Evolutionary conservation across 192 early-diverging fungal genomes (phyloP).

Genomic region (Rhizophagus sp.): DNA sequence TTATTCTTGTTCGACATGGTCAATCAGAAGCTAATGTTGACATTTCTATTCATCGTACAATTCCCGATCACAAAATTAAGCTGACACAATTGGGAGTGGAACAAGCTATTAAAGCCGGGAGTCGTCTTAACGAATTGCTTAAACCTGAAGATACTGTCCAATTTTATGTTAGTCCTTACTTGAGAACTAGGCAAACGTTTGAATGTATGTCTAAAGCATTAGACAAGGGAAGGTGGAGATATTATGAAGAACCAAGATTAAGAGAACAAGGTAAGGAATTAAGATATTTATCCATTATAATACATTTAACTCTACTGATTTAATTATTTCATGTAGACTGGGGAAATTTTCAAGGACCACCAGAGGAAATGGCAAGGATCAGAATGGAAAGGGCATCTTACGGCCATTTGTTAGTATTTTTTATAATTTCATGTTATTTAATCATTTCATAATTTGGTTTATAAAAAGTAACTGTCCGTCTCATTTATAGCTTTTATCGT

Average conservation of each 20-base stretch:
- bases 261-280: constrained; percentile 28
- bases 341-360: constrained; percentile 22
- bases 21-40: constrained; percentile 28
- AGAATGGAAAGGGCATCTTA: constrained; percentile 6
- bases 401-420: constrained; percentile 26
- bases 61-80: constrained; percentile 26
- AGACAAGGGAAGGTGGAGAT: constrained; percentile 20
- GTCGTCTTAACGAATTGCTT: neutral
- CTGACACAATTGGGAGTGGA: constrained; percentile 10
- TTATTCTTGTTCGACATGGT: constrained; percentile 27
- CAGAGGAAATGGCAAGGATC: constrained; percentile 15
- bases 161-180: constrained; percentile 27
- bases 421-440: neutral
- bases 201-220: constrained; percentile 11
- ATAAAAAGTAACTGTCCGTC: no score
- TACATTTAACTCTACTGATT: neutral
- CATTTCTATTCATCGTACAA: constrained; percentile 12
- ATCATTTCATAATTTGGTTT: neutral
- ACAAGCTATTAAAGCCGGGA: constrained; percentile 11
- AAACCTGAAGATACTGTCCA: constrained; percentile 7
- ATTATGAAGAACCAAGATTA: constrained; percentile 25
- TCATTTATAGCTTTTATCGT: constrained; percentile 25
- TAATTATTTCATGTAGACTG: neutral
- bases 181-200: constrained; percentile 22
- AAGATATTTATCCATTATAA: neutral